These are phyloP conservation scores for Claviceps sp. DNA, from an alignment of 2,329 filamentous ascomycete species.

Conservation along the genomic window DNA sequence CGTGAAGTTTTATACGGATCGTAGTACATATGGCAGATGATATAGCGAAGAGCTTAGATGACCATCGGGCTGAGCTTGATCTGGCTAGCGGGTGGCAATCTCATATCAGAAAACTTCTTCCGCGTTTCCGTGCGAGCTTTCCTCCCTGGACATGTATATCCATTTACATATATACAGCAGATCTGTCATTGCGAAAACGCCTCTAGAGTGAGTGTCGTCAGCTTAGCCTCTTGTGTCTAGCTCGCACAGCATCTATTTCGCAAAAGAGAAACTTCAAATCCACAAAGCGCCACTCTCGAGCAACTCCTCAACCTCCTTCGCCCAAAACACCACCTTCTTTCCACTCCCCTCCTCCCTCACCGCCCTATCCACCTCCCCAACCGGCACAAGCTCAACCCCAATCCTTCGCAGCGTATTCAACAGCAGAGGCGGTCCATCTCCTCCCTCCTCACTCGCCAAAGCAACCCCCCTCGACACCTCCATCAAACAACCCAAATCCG, in stretches of 20 bases:
- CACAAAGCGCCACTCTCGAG: slow-evolving; percentile 11
- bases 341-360: slow-evolving; percentile 5
- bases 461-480: slow-evolving; percentile 28
- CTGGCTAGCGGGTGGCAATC: too few relatives aligned
- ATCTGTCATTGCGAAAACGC: too few relatives aligned
- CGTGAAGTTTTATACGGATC: neutral
- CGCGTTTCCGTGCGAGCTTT: too few relatives aligned
- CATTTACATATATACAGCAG: too few relatives aligned
- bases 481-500: slow-evolving; percentile 41
- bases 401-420: slow-evolving; percentile 24
- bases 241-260: too few relatives aligned
- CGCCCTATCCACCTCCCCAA: slow-evolving; percentile 6
- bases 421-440: slow-evolving; percentile 13
- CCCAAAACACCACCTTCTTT: slow-evolving; percentile 23
- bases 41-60: too few relatives aligned
- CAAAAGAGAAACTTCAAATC: neutral
- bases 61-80: too few relatives aligned
- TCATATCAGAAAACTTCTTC: too few relatives aligned
- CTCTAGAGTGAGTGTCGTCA: too few relatives aligned
- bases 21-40: too few relatives aligned
- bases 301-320: slow-evolving; percentile 30
- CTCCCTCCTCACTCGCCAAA: slow-evolving; percentile 23
- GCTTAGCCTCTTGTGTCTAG: too few relatives aligned
- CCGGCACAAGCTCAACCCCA: slow-evolving; percentile 24
- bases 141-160: too few relatives aligned